Percentiles rank a stretch among this genome's conserved stretches.
Conservation (phyloP, 352 stramenopile species). For the Phytophthora quininea region DNA sequence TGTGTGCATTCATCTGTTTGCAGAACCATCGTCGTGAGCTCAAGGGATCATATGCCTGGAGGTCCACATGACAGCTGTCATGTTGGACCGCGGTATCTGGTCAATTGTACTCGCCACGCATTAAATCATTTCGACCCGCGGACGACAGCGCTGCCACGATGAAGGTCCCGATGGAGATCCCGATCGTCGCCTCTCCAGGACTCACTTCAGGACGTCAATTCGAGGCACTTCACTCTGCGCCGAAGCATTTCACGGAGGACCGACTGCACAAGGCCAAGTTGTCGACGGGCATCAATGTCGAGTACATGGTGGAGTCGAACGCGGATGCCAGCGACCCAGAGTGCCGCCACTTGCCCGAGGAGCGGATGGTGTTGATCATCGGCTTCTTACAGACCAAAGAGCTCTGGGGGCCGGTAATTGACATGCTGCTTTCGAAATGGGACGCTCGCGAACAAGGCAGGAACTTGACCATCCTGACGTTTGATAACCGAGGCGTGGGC, state of each 20-base stretch:
- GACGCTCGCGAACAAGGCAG: conserved; percentile 21
- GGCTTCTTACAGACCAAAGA: conserved; percentile 53
- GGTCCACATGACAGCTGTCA: conserved; percentile 1
- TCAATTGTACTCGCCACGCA: not conserved
- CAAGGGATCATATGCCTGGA: conserved; percentile 1
- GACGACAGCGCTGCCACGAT: conserved; percentile 7
- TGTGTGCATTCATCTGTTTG: not conserved
- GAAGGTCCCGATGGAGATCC: conserved; percentile 24
- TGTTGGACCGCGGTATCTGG: conserved; percentile 1
- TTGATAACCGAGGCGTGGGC: conserved; percentile 57
- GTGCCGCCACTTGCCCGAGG: conserved; percentile 21
- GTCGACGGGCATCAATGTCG: conserved; percentile 43
- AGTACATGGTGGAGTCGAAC: conserved; percentile 39
- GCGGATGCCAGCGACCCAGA: conserved; percentile 10
- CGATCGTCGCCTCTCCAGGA: conserved; percentile 22
- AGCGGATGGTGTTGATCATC: conserved; percentile 53
- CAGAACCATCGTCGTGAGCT: not conserved
- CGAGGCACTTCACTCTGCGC: conserved; percentile 33
- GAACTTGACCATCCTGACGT: conserved; percentile 43
- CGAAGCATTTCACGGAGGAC: conserved; percentile 31
- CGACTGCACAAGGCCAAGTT: conserved; percentile 32
- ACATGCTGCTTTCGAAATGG: conserved; percentile 48
- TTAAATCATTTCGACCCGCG: not conserved
- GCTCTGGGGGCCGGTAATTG: conserved; percentile 44
- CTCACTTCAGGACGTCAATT: conserved; percentile 22